Evolutionary conservation across 345 rosid species (phyloP).

Genomic region (Eucalyptus microcorys): DNA sequence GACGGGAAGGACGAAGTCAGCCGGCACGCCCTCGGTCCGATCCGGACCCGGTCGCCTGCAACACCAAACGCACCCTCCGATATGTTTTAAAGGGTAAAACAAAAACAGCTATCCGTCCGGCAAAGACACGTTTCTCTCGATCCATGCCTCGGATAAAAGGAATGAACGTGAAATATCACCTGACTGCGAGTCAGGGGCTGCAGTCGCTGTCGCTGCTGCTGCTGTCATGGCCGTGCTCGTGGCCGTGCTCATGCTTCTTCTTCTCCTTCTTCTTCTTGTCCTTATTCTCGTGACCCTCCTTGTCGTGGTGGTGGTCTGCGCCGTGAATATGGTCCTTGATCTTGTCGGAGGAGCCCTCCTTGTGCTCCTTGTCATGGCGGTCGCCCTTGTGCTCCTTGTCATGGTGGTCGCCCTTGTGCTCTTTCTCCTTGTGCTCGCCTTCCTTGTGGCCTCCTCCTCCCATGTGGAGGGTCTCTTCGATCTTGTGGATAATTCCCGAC

Average conservation of each 20-base stretch:
- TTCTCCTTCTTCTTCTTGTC: constrained; percentile 20
- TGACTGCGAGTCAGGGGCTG: not conserved
- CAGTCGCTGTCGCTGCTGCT: constrained; percentile 65
- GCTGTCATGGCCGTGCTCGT: constrained; percentile 22
- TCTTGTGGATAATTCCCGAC: constrained; percentile 64
- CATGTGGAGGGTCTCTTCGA: constrained; percentile 49
- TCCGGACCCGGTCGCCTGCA: not conserved
- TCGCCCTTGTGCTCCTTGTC: too few relatives aligned
- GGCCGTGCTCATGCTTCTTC: not conserved
- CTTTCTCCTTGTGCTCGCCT: not conserved
- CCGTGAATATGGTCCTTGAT: constrained; percentile 43
- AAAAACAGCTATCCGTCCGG: too few relatives aligned
- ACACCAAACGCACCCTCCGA: not conserved
- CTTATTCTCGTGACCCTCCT: constrained; percentile 12
- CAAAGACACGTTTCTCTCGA: not conserved
- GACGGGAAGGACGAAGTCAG: not conserved
- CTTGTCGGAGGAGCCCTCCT: constrained; percentile 20
- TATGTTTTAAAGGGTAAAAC: not conserved
- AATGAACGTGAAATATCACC: not conserved
- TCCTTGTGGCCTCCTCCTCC: constrained; percentile 47
- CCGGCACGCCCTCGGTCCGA: not conserved
- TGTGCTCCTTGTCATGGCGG: too few relatives aligned
- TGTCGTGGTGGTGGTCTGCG: not conserved
- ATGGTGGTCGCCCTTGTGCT: too few relatives aligned
- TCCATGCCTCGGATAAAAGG: not conserved